Evolutionary conservation across 192 early-diverging fungal species (phyloP).

Genomic region (Mortierella hygrophila): DNA sequence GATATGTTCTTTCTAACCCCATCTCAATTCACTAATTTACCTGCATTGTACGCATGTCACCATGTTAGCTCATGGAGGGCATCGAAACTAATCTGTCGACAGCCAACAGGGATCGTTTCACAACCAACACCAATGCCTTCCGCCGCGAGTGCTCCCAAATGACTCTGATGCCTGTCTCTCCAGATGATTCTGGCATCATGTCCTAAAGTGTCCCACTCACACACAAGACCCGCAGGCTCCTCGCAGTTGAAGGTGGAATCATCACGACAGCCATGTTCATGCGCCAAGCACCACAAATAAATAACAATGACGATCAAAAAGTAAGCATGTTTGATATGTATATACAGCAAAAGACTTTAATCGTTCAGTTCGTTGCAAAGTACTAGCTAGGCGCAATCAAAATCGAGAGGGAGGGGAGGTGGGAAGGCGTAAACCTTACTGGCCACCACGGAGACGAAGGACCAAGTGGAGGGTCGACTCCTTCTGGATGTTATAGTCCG

Average conservation of each 20-base stretch:
- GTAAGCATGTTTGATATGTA: not conserved
- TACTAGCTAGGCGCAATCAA: not conserved
- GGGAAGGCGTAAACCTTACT: conserved; percentile 25
- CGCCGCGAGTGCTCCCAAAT: conserved; percentile 55
- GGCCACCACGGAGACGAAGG: conserved; percentile 84
- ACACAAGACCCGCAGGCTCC: too few species aligned
- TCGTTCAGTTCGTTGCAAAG: not conserved
- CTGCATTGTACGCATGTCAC: not conserved
- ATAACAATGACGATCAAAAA: not conserved
- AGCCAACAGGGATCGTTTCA: conserved; percentile 75
- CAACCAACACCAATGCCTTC: conserved; percentile 69
- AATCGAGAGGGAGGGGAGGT: not conserved
- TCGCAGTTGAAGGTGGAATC: not conserved
- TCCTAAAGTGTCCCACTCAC: not conserved
- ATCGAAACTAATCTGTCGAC: conserved; percentile 64
- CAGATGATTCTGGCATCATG: not conserved
- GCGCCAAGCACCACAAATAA: not conserved
- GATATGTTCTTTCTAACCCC: not conserved
- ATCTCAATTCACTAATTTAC: not conserved
- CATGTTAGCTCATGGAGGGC: conserved; percentile 65
- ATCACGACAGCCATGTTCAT: not conserved
- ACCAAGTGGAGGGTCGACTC: conserved; percentile 86
- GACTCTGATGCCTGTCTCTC: conserved; percentile 33
- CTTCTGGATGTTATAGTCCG: conserved; percentile 89
- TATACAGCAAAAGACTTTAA: not conserved